Percentiles rank a stretch among this genome's conserved stretches.
phyloP scores from a whole-genome alignment of 2,329 filamentous ascomycete species.

The Fusarium burgessii region DNA sequence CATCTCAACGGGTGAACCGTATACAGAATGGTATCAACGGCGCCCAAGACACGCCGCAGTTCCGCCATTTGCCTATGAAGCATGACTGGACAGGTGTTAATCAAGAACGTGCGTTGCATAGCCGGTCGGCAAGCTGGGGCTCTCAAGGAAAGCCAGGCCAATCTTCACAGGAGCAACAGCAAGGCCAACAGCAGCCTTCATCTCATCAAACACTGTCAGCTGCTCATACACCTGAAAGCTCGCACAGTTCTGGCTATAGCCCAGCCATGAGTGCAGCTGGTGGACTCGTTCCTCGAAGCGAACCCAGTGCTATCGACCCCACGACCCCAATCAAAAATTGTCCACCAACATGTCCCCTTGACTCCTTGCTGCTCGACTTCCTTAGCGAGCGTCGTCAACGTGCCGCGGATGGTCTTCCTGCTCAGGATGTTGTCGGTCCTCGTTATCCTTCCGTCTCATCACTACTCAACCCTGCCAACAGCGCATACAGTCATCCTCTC shows the following conservation, averaged over 20 bases:
- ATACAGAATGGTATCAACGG: constrained; percentile 64
- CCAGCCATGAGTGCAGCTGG: constrained; percentile 36
- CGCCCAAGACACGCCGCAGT: constrained; percentile 59
- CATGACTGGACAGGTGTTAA: constrained; percentile 59
- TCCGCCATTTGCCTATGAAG: constrained; percentile 62
- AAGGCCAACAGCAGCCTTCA: constrained; percentile 21
- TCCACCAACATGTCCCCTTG: constrained; percentile 79
- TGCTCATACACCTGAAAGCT: constrained; percentile 39
- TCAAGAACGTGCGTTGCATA: constrained; percentile 44
- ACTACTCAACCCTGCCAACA: constrained; percentile 77
- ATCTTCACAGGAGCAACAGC: constrained; percentile 35
- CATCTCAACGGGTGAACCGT: constrained; percentile 65
- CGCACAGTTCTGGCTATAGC: constrained; percentile 39
- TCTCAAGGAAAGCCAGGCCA: constrained; percentile 38
- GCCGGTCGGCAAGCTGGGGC: constrained; percentile 40
- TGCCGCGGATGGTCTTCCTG: constrained; percentile 72
- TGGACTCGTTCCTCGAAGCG: constrained; percentile 34
- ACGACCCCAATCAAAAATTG: constrained; percentile 67
- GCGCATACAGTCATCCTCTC: constrained; percentile 76
- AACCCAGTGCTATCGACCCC: constrained; percentile 38
- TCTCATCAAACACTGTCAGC: constrained; percentile 31
- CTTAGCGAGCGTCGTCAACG: constrained; percentile 75
- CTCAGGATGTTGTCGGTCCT: constrained; percentile 77
- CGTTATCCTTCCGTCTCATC: constrained; percentile 84
- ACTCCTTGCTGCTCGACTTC: constrained; percentile 84